Evolutionary conservation across 1,139 yeast genomes (phyloP), one percentile per base, ranked within the genome.

Genomic region (Geotrichum phurueaensis): DNA sequence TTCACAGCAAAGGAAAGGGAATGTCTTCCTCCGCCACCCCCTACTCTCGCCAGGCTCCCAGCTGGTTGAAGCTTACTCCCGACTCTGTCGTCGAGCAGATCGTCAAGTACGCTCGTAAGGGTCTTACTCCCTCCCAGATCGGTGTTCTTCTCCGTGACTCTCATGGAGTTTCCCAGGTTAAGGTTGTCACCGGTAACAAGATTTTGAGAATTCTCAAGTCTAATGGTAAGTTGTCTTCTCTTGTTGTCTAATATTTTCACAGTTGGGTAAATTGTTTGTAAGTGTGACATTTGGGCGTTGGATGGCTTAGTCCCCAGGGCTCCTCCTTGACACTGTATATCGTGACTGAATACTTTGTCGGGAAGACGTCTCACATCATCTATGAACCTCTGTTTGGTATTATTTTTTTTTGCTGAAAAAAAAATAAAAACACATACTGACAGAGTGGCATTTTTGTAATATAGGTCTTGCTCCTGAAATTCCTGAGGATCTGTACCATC

Each of bases 61-160:
- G 97, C 79, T 94, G 99, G 99, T 92, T 92, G 95, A 94, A 94
- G 87, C 87, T 90, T 75, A 84, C 97, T 67, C 80, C 96, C 73
- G 97, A 91, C 72, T 89, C 91, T 72, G 96, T 94, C 75, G 91
- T 92, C 81, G 99, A 95, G 84, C 97, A 91, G 84, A 87, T 92
- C 83, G 81, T 87, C 92, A 95, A 94, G 89, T 90, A 91, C 85
- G 99, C 99, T 78, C 91, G 97, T 85, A 94, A 94, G 87, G 99
- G 99, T 90, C 84, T 91, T 80, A 90, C 98, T 73, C 99, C 99
- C 76, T 94, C 99, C 75, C 96, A 91, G 82, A 94, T 94, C 72
- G 99, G 99, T 89, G 99, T 94, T 77, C 82, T 91, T 76, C 90
- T 94, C 81, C 92, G 99, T 87, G 99, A 94, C 83, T 96, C 98